Percentiles rank a stretch among this genome's conserved stretches.
phyloP scores from a whole-genome alignment of 1,139 yeast genomes.

The Candida anutae region DNA sequence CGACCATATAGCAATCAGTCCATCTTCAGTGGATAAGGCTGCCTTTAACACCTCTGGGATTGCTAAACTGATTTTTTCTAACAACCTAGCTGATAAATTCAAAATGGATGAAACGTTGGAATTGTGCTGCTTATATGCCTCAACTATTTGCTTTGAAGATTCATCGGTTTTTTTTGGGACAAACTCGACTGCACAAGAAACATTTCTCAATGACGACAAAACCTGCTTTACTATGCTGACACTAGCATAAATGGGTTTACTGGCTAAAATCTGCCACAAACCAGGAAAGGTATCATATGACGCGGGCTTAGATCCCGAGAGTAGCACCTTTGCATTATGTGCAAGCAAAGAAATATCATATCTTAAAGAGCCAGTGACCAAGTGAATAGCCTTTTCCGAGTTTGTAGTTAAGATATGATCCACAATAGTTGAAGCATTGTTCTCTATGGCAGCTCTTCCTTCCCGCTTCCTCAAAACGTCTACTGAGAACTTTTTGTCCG shows the following conservation, averaged over 20 bases:
- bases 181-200: slow-evolving; percentile 34
- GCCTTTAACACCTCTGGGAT: slow-evolving; percentile 37
- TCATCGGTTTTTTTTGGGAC: slow-evolving; percentile 18
- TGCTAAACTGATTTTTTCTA: slow-evolving; percentile 30
- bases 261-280: slow-evolving; percentile 38
- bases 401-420: slow-evolving; percentile 14
- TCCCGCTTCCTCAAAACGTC: slow-evolving; percentile 24
- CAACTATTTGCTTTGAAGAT: slow-evolving; percentile 13
- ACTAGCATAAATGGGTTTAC: slow-evolving; percentile 31
- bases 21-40: slow-evolving; percentile 14
- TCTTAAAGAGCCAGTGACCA: slow-evolving; percentile 39
- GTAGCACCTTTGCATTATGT: slow-evolving; percentile 41
- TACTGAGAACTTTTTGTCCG: slow-evolving; percentile 13
- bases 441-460: slow-evolving; percentile 28
- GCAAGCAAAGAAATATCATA: slow-evolving; percentile 54
- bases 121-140: slow-evolving; percentile 26
- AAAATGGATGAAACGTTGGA: slow-evolving; percentile 19
- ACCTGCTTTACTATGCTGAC: slow-evolving; percentile 30
- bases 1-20: slow-evolving; percentile 59
- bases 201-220: slow-evolving; percentile 34
- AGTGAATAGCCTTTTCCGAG: slow-evolving; percentile 17
- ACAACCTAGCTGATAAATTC: slow-evolving; percentile 15
- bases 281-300: slow-evolving; percentile 39
- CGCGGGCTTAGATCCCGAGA: slow-evolving; percentile 28
- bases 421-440: slow-evolving; percentile 17